These are phyloP conservation scores for Psilocybe mexicana DNA, from an alignment of 1,284 basidiomycete species.

Conservation along the genomic window DNA sequence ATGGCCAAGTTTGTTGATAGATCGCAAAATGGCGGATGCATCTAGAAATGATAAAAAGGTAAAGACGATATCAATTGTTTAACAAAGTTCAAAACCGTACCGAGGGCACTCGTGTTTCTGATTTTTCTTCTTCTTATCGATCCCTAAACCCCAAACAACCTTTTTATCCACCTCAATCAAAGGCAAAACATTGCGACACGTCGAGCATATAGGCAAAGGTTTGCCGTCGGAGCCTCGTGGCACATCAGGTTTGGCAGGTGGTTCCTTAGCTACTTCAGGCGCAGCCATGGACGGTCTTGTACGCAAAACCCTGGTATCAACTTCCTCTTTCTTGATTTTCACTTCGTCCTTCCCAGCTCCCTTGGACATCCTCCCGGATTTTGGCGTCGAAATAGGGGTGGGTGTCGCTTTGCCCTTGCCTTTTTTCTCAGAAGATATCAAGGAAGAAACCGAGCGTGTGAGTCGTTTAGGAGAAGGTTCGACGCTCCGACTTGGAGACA, in stretches of 20 bases:
- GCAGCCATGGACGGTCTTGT: slow-evolving; percentile 40
- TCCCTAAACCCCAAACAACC: slow-evolving; percentile 68
- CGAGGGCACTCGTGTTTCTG: slow-evolving; percentile 64
- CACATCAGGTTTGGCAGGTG: slow-evolving; percentile 35
- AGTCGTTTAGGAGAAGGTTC: slow-evolving; percentile 19
- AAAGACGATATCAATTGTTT: not conserved
- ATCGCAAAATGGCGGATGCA: slow-evolving; percentile 78
- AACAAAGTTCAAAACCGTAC: slow-evolving; percentile 40
- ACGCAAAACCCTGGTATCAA: slow-evolving; percentile 49
- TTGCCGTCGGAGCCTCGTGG: slow-evolving; percentile 56
- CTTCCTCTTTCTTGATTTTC: slow-evolving; percentile 50
- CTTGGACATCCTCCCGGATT: slow-evolving; percentile 13
- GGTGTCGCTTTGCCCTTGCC: slow-evolving; percentile 29
- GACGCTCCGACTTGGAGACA: slow-evolving; percentile 8
- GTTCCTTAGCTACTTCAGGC: slow-evolving; percentile 36
- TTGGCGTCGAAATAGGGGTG: slow-evolving; percentile 24
- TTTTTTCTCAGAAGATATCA: slow-evolving; percentile 27
- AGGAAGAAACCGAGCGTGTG: slow-evolving; percentile 21
- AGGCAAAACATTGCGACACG: slow-evolving; percentile 66
- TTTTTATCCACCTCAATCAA: slow-evolving; percentile 71
- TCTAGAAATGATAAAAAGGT: slow-evolving; percentile 36
- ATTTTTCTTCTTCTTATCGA: slow-evolving; percentile 59
- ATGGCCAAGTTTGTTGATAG: slow-evolving; percentile 69
- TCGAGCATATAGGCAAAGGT: slow-evolving; percentile 61
- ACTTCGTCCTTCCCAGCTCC: slow-evolving; percentile 35